phyloP scores from a whole-genome alignment of 768 basidiomycete species.

The Auriculariales sp. region DNA sequence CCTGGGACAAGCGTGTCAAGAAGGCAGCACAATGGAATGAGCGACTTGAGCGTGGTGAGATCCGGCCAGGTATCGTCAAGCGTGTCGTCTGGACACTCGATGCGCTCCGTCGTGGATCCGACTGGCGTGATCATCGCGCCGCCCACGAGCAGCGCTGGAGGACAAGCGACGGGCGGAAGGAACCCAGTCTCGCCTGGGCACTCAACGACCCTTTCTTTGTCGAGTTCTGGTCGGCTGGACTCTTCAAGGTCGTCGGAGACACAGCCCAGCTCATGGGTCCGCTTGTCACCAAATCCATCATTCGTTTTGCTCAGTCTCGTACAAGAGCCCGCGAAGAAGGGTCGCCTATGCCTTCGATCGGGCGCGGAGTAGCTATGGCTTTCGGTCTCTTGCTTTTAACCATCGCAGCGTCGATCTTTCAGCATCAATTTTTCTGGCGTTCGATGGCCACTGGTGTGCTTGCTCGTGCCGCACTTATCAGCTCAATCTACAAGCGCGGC shows the following conservation, averaged over 20 bases:
- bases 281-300: slow-evolving; percentile 44
- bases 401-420: slow-evolving; percentile 36
- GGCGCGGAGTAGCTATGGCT: slow-evolving; percentile 44
- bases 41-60: slow-evolving; percentile 28
- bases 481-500: slow-evolving; percentile 55
- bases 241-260: slow-evolving; percentile 41
- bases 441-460: slow-evolving; percentile 55
- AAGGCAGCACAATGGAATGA: slow-evolving; percentile 44
- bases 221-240: slow-evolving; percentile 33
- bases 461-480: slow-evolving; percentile 49
- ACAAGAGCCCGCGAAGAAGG: slow-evolving; percentile 24
- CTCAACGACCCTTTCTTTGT: slow-evolving; percentile 44
- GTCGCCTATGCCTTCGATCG: slow-evolving; percentile 23
- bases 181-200: slow-evolving; percentile 42
- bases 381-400: slow-evolving; percentile 36
- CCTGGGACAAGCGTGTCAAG: slow-evolving; percentile 34
- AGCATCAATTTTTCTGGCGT: slow-evolving; percentile 65
- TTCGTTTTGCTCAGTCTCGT: slow-evolving; percentile 40
- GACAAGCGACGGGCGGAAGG: slow-evolving; percentile 26
- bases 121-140: slow-evolving; percentile 11
- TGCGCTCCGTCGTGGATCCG: slow-evolving; percentile 4
- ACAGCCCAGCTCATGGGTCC: slow-evolving; percentile 48
- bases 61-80: slow-evolving; percentile 24
- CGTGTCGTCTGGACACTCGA: slow-evolving; percentile 27
- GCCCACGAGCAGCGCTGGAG: slow-evolving; percentile 30